Base-by-base conservation (phyloP, 2,329 filamentous ascomycete species). In the Aureobasidium musti region DNA sequence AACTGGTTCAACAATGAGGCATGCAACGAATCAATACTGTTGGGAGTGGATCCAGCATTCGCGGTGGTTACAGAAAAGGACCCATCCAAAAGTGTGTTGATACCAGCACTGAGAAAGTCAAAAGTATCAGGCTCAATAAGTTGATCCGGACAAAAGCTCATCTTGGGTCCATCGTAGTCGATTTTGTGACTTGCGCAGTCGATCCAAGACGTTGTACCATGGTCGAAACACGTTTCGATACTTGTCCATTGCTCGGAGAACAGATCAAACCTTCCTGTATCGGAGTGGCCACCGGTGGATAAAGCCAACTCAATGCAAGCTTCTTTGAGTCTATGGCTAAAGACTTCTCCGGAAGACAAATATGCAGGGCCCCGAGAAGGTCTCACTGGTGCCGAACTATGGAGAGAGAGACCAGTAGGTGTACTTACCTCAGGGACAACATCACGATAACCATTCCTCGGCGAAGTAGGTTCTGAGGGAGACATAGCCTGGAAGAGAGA, bases 401-500 rank as follows among this genome's bases (percentile, higher is more conserved):
- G 13, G 6, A 23, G 7, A 21, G 43, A 17, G 6, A 35, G 11
- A n/a, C 30, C 23, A 11, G 33, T 21, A 28, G 45, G 23, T 13
- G 14, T 26, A 35, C 33, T 8, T 41, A 52, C 45, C 33, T 52
- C 45, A 14, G 47, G 49, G 6, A 54, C 26, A 64, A 50, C 8
- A 33, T 23, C 19, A n/a, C 14, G 43, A 17, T 19, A 17, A 23
- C 47, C 49, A 43, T 43, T 33, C 10, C 14, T 19, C 23, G 35
- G 61, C 1, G 37, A 53, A 2, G 28, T 21, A 19, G 37, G 47
- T 6, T 43, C 67, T 23, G 57, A 61, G 2, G 60, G 61, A 53
- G 49, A 64, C 23, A 37, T 45, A 35, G 70, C 63, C 43, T 80
- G 81, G 71, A 89, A 82, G 0, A 82, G 75, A 50, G 81, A 82